phyloP scores from a whole-genome alignment of 2,329 filamentous ascomycete species.

The Westerdykella aurantiaca region DNA sequence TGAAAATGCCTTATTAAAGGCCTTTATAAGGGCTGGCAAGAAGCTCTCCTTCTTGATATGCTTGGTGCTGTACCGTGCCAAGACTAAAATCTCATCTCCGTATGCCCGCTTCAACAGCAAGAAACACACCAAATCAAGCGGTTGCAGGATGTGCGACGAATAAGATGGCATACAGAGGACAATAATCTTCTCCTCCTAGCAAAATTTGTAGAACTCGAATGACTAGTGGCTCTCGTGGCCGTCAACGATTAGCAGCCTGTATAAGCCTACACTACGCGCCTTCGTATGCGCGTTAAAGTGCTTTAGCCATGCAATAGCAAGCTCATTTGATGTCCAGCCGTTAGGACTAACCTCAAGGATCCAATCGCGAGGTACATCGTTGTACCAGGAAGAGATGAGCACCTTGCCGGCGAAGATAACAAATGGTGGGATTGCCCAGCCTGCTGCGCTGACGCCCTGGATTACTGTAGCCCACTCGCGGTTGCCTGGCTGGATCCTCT shows the following conservation, averaged over 20 bases:
- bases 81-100: constrained; percentile 20
- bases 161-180: constrained; percentile 36
- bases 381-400: constrained; percentile 1
- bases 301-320: constrained; percentile 29
- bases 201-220: constrained; percentile 34
- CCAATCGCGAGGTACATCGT: constrained; percentile 2
- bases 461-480: constrained; percentile 21
- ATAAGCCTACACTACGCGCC: constrained; percentile 15
- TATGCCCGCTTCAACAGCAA: constrained; percentile 32
- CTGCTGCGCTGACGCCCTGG: constrained; percentile 3
- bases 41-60: constrained; percentile 18
- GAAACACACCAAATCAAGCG: constrained; percentile 39
- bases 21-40: constrained; percentile 13
- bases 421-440: constrained; percentile 5
- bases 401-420: constrained; percentile 1
- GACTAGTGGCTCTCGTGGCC: constrained; percentile 30
- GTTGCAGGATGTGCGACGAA: constrained; percentile 40
- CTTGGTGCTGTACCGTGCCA: constrained; percentile 25
- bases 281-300: constrained; percentile 30
- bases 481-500: constrained; percentile 19
- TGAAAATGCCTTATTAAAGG: constrained; percentile 16
- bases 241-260: constrained; percentile 35
- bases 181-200: constrained; percentile 34
- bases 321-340: constrained; percentile 29
- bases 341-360: constrained; percentile 12